Evolutionary conservation across 1,284 basidiomycete species (phyloP), one percentile per base, ranked within the genome.

Genomic region (Pseudomicrostroma phylloplanum): DNA sequence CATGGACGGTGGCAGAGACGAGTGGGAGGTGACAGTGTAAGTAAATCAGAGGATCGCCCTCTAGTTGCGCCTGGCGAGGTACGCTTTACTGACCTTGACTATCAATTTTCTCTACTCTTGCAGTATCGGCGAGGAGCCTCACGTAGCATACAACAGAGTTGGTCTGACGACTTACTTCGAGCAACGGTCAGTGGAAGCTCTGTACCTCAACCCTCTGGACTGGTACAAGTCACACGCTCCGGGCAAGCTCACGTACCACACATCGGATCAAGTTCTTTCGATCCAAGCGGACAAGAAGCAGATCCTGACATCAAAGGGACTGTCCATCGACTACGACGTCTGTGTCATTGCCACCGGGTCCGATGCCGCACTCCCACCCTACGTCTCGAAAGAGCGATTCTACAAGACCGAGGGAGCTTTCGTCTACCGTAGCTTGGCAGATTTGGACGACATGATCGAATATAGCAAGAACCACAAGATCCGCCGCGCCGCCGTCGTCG

Each of bases 341-440:
- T 75, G 73, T 61, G 68, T 80, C 57, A 78, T 90, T 36, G 86
- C 88, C 1, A 89, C 88, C 0, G 88, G 88, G 1, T 89, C 88
- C 0, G 83, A 83, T 36, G 87, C 87, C 0, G 83, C 83, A 1
- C 80, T 89, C n/a, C 88, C 88, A 0, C 81, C 84, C 0, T 89
- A 87, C 70, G 80, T 85, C 42, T 81, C 84, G 4, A 74, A 80
- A 0, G 80, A 83, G 6, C 72, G 81, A 13, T 81, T 80, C 49
- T 79, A 73, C n/a, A 80, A 74, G 12, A 82, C 71, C 72, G 81
- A 71, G 83, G 82, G 88, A 6, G 81, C 88, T 1, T 90, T 89
- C 61, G 87, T 88, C 0, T 90, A 90, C 73, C 84, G 88, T 46
- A 88, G 85, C 66, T 85, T 90, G 61, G 80, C 71, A 40, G 73